These are phyloP conservation scores for Aegilops umbellulata DNA, from an alignment of 176 grass and related monocot species.

Conservation along the genomic window DNA sequence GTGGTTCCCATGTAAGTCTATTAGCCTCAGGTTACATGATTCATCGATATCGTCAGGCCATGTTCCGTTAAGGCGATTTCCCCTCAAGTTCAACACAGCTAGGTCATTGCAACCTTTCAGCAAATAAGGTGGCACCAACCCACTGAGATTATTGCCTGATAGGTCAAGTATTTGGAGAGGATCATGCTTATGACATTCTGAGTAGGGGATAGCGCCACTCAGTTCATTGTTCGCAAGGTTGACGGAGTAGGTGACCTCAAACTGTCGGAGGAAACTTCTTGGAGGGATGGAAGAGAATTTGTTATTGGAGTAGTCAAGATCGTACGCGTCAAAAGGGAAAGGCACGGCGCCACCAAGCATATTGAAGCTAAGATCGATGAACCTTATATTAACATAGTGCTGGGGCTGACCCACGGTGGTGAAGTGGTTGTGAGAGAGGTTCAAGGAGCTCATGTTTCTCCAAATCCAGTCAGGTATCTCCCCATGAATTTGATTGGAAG, in stretches of 20 bases:
- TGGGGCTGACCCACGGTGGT: conserved; percentile 3
- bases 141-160: conserved; percentile 3
- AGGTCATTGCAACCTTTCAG: background rate
- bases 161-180: background rate
- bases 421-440: conserved; percentile 47
- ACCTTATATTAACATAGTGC: background rate
- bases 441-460: background rate
- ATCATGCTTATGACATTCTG: background rate
- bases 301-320: conserved; percentile 5
- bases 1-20: conserved; percentile 19
- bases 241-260: background rate
- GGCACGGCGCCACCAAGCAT: background rate
- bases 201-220: background rate
- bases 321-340: rapidly evolving
- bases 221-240: conserved; percentile 4
- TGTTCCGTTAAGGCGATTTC: background rate
- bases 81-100: background rate
- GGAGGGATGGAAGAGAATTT: background rate
- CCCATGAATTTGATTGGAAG: conserved; percentile 41
- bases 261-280: background rate
- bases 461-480: conserved; percentile 45
- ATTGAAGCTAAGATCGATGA: conserved; percentile 4
- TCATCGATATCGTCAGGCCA: background rate
- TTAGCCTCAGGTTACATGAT: background rate
- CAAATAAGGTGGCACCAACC: conserved; percentile 13